Evolutionary conservation across 2,329 filamentous ascomycete species (phyloP).

Genomic region (Fusarium dlaminii): DNA sequence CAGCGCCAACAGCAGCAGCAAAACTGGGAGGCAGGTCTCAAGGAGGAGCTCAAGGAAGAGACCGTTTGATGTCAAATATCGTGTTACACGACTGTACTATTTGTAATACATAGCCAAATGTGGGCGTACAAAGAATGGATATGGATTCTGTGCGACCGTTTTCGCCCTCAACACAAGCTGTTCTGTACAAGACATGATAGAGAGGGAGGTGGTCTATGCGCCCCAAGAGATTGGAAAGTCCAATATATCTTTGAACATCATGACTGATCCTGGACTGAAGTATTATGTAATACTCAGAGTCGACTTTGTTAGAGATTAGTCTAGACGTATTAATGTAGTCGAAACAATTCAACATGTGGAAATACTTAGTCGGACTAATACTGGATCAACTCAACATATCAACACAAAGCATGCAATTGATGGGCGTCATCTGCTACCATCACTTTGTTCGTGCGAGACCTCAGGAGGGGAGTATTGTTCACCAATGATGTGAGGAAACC

Average conservation of each 20-base stretch:
- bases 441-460: background rate
- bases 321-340: background rate
- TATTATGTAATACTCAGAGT: background rate
- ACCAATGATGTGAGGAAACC: background rate
- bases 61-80: conserved; percentile 16
- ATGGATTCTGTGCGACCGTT: background rate
- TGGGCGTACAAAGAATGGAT: background rate
- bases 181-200: background rate
- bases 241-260: background rate
- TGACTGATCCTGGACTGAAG: background rate
- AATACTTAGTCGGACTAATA: background rate
- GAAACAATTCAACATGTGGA: background rate
- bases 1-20: conserved; percentile 25
- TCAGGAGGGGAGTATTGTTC: no score
- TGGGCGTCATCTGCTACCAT: background rate
- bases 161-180: background rate
- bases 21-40: conserved; percentile 34
- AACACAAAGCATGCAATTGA: background rate
- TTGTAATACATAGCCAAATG: background rate
- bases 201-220: background rate
- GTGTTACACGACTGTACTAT: conserved; percentile 1
- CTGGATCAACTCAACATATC: background rate
- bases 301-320: background rate
- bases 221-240: background rate
- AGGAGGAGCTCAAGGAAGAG: conserved; percentile 35